Evolutionary conservation across 73 alveolate genomes (phyloP), one percentile per base, ranked within the genome.

Genomic region (Effrenium voratum): DNA sequence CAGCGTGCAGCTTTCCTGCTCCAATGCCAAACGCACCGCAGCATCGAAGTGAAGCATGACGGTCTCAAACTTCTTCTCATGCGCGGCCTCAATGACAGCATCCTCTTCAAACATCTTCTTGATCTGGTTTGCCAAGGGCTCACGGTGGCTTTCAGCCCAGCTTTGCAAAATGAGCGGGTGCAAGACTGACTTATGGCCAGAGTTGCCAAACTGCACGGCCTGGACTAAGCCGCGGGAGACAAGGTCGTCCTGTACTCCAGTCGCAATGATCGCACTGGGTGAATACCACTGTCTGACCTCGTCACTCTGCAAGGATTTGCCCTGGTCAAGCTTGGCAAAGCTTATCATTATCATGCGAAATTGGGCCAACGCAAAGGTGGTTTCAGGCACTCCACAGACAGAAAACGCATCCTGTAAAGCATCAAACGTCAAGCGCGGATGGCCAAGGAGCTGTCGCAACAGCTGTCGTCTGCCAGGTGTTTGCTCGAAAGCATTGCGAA

Each of bases 11-110:
- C 30, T 60, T n/a, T 38, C 30, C 75, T 60, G 22, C 40, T 38
- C 75, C 75, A 60, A 60, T 38, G 75, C 75, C 75, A 60, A 38
- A 38, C 75, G 75, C 75, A 60, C 75, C 22, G 75, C 75, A 60
- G 40, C 22, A 38, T 60, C 75, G 75, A 60, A 60, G 75, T 60
- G 75, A 38, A 60, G 40, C 75, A 60, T 4, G 75, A 60, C 30
- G 75, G 22, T 38, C 75, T 60, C 75, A 60, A 60, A 60, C 75
- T 60, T 60, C 75, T 60, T 60, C 75, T 60, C 75, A 38, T 60
- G 22, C 30, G 75, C 30, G 75, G 22, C 75, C 75, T 60, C 75
- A n/a, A 60, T 60, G 75, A 60, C 41, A n/a, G 75, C 75, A 60
- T 60, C 75, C 75, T 60, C 40, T 38, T 60, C 75, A 38, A 60